A percentile compares a stretch with the other conserved stretches of the same genome.
Conservation (phyloP, 768 basidiomycete species). For the Tephrocybe sp. region DNA sequence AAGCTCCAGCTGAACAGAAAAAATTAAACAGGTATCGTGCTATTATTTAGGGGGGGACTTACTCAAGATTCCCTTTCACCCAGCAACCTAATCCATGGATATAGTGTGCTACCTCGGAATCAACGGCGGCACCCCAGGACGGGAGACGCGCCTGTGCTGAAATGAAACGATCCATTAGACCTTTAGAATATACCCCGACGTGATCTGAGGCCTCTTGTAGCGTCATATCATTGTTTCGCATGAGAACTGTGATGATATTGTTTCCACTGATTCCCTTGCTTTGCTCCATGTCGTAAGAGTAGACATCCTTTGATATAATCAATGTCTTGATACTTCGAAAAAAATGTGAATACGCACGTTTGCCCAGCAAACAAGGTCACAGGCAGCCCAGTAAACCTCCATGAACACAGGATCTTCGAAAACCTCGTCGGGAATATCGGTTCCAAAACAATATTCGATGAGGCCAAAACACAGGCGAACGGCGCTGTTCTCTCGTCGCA, state of each 20-base stretch:
- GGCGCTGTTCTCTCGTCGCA: constrained; percentile 72
- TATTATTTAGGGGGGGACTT: constrained; percentile 18
- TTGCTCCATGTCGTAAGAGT: constrained; percentile 76
- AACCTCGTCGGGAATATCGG: constrained; percentile 64
- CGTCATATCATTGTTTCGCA: constrained; percentile 50
- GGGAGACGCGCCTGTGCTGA: constrained; percentile 44
- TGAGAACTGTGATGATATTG: constrained; percentile 69
- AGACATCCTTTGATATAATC: constrained; percentile 50
- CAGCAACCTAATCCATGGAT: constrained; percentile 58
- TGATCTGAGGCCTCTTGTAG: constrained; percentile 62
- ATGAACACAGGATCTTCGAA: constrained; percentile 56
- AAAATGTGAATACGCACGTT: constrained; percentile 48
- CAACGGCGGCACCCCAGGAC: constrained; percentile 48
- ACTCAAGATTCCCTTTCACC: constrained; percentile 63
- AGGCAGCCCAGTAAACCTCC: constrained; percentile 55
- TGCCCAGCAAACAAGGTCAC: constrained; percentile 69
- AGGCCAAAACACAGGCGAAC: constrained; percentile 64
- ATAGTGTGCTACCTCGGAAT: constrained; percentile 51
- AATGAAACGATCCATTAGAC: constrained; percentile 51
- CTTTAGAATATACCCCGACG: constrained; percentile 49
- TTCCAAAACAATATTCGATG: constrained; percentile 58
- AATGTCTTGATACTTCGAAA: not conserved
- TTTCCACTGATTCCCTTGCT: constrained; percentile 63
- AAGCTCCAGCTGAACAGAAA: constrained; percentile 56
- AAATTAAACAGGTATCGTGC: constrained; percentile 13